These are phyloP conservation scores for Penicillium brasilianum DNA, from an alignment of 2,329 filamentous ascomycete genomes.

Conservation along the genomic window DNA sequence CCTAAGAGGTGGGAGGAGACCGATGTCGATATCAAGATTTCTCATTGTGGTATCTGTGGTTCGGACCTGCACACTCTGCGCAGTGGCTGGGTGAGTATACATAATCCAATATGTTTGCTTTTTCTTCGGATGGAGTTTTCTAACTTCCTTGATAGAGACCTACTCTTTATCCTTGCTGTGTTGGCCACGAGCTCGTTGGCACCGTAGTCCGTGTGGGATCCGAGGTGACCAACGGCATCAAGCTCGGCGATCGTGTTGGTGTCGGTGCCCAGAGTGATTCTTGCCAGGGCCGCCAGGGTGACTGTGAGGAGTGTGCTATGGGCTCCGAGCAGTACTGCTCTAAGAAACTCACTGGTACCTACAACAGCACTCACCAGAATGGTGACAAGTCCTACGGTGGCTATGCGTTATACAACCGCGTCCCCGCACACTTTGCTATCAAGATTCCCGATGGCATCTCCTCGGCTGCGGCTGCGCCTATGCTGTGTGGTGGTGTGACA, in stretches of 20 bases:
- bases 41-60: slow-evolving; percentile 69
- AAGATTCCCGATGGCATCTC: slow-evolving; percentile 60
- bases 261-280: slow-evolving; percentile 66
- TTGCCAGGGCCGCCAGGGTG: slow-evolving; percentile 51
- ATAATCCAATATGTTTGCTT: background rate
- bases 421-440: slow-evolving; percentile 62
- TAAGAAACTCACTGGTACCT: slow-evolving; percentile 38
- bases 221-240: slow-evolving; percentile 38
- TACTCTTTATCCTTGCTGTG: slow-evolving; percentile 53
- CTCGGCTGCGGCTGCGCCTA: slow-evolving; percentile 65
- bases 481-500: slow-evolving; percentile 80
- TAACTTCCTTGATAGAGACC: slow-evolving; percentile 31
- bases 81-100: slow-evolving; percentile 50
- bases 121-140: background rate
- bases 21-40: slow-evolving; percentile 68
- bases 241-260: slow-evolving; percentile 49
- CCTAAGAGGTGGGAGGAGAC: slow-evolving; percentile 70
- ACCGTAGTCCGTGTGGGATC: slow-evolving; percentile 62
- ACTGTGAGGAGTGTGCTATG: slow-evolving; percentile 60
- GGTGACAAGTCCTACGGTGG: slow-evolving; percentile 71
- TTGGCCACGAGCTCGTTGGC: slow-evolving; percentile 71
- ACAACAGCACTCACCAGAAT: slow-evolving; percentile 46
- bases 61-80: slow-evolving; percentile 64
- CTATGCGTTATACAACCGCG: slow-evolving; percentile 62
- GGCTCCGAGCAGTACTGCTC: slow-evolving; percentile 48